phyloP scores from a whole-genome alignment of 116 monocot species.

The Iris pallida region DNA sequence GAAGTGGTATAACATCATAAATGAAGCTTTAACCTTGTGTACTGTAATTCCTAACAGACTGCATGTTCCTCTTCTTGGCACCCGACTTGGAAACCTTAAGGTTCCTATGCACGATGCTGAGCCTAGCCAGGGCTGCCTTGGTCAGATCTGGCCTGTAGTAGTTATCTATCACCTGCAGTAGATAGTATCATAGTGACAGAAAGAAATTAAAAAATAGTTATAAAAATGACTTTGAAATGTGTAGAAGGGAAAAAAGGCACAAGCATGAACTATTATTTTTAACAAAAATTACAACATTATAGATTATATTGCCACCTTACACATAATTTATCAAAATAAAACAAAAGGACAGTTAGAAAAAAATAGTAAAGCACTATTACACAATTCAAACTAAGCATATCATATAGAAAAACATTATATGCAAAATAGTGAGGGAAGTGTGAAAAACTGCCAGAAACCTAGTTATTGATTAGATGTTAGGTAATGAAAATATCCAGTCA shows the following conservation, averaged over 20 bases:
- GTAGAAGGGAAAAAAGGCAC: not conserved
- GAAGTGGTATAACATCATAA: too few relatives aligned
- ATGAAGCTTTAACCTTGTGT: too few relatives aligned
- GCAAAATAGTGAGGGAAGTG: too few relatives aligned
- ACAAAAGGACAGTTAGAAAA: not conserved
- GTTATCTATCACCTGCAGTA: conserved; percentile 55
- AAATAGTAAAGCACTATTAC: not conserved
- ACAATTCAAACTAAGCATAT: too few relatives aligned
- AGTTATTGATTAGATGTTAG: too few relatives aligned
- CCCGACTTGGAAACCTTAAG: conserved; percentile 80
- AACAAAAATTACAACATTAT: too few relatives aligned
- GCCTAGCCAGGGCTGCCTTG: conserved; percentile 63
- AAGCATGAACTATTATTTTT: too few relatives aligned
- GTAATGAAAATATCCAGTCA: too few relatives aligned
- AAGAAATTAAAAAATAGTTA: not conserved
- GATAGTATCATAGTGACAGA: not conserved
- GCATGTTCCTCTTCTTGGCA: conserved; percentile 78
- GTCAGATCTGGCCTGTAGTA: conserved; percentile 88
- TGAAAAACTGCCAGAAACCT: too few relatives aligned
- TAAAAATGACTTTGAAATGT: not conserved
- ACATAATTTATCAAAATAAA: not conserved
- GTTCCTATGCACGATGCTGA: conserved; percentile 58
- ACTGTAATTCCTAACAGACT: conserved; percentile 26
- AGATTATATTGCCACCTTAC: too few relatives aligned
- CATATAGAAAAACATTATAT: too few relatives aligned